Conservation (phyloP, 2,329 filamentous ascomycete species). For the Chlorencoelia australis region DNA sequence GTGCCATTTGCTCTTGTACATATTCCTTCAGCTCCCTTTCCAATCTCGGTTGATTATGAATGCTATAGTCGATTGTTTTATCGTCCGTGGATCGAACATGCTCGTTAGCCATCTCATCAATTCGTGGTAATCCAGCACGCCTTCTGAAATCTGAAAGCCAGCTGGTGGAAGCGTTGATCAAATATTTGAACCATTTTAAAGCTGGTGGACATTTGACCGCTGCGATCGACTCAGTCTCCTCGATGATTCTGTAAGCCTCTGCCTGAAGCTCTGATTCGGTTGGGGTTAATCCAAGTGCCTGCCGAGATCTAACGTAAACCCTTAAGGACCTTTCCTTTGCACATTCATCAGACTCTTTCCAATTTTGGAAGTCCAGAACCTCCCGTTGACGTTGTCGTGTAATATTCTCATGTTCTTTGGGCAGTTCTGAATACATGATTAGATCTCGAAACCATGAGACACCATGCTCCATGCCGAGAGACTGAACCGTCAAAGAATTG, state of each 20-base stretch:
- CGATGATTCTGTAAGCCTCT: slow-evolving; percentile 48
- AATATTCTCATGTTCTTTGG: too few relatives aligned
- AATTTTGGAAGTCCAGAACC: too few relatives aligned
- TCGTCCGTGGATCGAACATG: slow-evolving; percentile 42
- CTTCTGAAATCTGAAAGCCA: slow-evolving; percentile 48
- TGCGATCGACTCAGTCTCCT: slow-evolving; percentile 39
- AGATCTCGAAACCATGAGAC: slow-evolving; percentile 50
- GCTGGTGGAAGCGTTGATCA: slow-evolving; percentile 37
- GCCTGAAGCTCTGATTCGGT: slow-evolving; percentile 50
- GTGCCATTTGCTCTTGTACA: slow-evolving; percentile 34
- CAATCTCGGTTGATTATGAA: slow-evolving; percentile 44
- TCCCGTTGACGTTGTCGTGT: background rate
- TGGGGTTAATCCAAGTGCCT: slow-evolving; percentile 43
- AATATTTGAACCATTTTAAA: slow-evolving; percentile 46
- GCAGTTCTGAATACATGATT: slow-evolving; percentile 39
- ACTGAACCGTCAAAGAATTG: slow-evolving; percentile 37
- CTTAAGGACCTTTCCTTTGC: slow-evolving; percentile 17
- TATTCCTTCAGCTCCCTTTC: slow-evolving; percentile 47
- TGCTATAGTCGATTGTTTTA: slow-evolving; percentile 46
- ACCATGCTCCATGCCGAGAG: slow-evolving; percentile 26
- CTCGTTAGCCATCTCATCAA: slow-evolving; percentile 42
- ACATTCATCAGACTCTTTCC: too few relatives aligned
- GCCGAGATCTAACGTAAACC: slow-evolving; percentile 16
- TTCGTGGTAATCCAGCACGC: slow-evolving; percentile 46
- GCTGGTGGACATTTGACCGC: slow-evolving; percentile 19